A percentile compares a stretch with the other conserved stretches of the same genome.
Conservation (phyloP, 208 protist species). For the Acanthamoeba triangularis region DNA sequence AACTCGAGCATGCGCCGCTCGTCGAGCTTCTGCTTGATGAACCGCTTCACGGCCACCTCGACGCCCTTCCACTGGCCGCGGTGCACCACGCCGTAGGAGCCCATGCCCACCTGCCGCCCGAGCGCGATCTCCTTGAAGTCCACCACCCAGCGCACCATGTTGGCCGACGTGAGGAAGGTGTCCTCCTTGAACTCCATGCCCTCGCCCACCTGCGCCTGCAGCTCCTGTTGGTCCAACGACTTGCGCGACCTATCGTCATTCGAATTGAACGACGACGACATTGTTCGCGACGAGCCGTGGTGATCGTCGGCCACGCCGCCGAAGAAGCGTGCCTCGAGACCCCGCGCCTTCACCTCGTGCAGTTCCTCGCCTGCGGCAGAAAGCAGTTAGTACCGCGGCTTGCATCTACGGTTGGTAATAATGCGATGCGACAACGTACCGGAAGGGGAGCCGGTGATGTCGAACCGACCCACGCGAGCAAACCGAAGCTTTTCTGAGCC, state of each 20-base stretch:
- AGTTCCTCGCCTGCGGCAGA: neutral
- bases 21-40: slow-evolving; percentile 75
- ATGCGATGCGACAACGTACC: no score
- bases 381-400: no score
- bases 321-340: slow-evolving; percentile 55
- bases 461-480: neutral
- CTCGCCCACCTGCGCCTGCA: neutral
- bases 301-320: slow-evolving; percentile 21
- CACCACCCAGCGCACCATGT: slow-evolving; percentile 64
- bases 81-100: slow-evolving; percentile 62
- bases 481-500: neutral
- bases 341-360: neutral
- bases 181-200: slow-evolving; percentile 55
- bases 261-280: neutral
- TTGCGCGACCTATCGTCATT: neutral
- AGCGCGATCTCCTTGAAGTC: slow-evolving; percentile 45
- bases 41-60: slow-evolving; percentile 74
- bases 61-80: slow-evolving; percentile 37
- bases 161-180: slow-evolving; percentile 57
- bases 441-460: neutral
- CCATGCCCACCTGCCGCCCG: slow-evolving; percentile 53
- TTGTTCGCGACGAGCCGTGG: neutral
- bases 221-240: neutral
- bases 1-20: slow-evolving; percentile 59
- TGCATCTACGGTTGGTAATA: no score